These are phyloP conservation scores for Staphylotrichum longicolle DNA, from an alignment of 495 filamentous ascomycete species.

Conservation along the genomic window DNA sequence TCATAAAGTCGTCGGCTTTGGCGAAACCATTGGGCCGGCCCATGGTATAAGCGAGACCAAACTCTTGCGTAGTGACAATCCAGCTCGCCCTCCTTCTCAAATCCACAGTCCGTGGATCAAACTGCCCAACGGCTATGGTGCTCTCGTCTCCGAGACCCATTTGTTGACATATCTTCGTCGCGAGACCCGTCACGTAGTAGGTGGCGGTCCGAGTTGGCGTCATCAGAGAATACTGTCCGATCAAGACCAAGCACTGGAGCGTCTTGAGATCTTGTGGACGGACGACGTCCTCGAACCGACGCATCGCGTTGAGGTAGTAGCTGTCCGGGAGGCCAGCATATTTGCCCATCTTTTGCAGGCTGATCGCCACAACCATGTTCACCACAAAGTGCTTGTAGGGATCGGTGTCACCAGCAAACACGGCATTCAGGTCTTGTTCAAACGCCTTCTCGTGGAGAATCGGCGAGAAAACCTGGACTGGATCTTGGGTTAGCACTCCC, in stretches of 20 bases:
- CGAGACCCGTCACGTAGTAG: slow-evolving; percentile 87
- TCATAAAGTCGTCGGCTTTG: slow-evolving; percentile 70
- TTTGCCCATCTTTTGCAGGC: slow-evolving; percentile 81
- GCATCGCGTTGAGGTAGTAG: slow-evolving; percentile 85
- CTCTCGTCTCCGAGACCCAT: slow-evolving; percentile 81
- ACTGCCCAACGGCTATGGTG: slow-evolving; percentile 62
- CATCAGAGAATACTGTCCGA: slow-evolving; percentile 86
- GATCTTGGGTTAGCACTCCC: slow-evolving; percentile 12
- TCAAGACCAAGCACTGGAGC: slow-evolving; percentile 83
- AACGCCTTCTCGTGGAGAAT: slow-evolving; percentile 81
- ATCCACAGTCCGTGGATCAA: slow-evolving; percentile 71
- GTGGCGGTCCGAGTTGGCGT: slow-evolving; percentile 86
- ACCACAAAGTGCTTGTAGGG: slow-evolving; percentile 81
- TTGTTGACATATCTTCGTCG: slow-evolving; percentile 80
- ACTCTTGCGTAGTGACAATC: slow-evolving; percentile 81
- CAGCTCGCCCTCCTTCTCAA: slow-evolving; percentile 85
- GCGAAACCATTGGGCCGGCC: slow-evolving; percentile 81
- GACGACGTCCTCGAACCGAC: slow-evolving; percentile 72
- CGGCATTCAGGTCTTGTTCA: slow-evolving; percentile 69
- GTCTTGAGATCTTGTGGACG: slow-evolving; percentile 79
- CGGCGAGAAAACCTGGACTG: slow-evolving; percentile 83
- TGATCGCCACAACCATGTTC: slow-evolving; percentile 87
- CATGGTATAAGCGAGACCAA: slow-evolving; percentile 79
- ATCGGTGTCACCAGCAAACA: slow-evolving; percentile 71
- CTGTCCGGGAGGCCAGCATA: slow-evolving; percentile 86